Conservation (phyloP, 202 grass and related monocot genomes). For the Cymbopogon flexuosus region DNA sequence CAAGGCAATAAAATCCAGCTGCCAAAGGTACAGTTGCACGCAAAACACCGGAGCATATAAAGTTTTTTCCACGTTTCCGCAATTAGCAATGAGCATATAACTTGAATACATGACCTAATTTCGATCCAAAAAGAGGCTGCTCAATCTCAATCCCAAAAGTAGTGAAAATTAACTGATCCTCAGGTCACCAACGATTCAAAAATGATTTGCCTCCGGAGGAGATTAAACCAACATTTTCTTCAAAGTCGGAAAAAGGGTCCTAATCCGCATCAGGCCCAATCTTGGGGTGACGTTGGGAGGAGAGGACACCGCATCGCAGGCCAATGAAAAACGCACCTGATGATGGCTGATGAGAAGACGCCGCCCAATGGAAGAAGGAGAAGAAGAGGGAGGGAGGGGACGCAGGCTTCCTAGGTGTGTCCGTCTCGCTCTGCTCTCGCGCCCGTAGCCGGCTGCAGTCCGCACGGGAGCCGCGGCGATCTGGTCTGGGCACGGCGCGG, state of each 20-base stretch:
- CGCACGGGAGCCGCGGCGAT: slow-evolving; percentile 15
- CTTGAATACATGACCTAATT: not conserved
- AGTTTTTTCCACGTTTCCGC: not conserved
- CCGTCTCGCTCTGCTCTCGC: not conserved
- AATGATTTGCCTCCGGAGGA: no score
- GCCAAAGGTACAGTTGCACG: not conserved
- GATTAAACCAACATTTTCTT: not conserved
- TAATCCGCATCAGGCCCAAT: not conserved
- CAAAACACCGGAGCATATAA: not conserved
- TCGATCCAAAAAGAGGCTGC: not conserved
- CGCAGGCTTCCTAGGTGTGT: not conserved
- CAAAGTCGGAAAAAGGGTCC: not conserved
- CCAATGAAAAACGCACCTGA: not conserved
- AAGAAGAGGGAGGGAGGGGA: not conserved
- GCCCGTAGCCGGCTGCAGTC: not conserved
- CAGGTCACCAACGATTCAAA: not conserved
- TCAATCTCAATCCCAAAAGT: not conserved
- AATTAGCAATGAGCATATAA: not conserved
- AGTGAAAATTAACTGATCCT: not conserved
- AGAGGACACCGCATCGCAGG: not conserved
- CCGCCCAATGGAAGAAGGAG: not conserved
- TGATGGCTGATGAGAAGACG: not conserved
- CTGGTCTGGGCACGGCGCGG: not conserved
- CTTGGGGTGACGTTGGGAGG: not conserved
- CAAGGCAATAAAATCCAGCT: not conserved